Conservation (phyloP, 176 grass and related monocot species). For the sorghum (Sorghum bicolor) region DNA sequence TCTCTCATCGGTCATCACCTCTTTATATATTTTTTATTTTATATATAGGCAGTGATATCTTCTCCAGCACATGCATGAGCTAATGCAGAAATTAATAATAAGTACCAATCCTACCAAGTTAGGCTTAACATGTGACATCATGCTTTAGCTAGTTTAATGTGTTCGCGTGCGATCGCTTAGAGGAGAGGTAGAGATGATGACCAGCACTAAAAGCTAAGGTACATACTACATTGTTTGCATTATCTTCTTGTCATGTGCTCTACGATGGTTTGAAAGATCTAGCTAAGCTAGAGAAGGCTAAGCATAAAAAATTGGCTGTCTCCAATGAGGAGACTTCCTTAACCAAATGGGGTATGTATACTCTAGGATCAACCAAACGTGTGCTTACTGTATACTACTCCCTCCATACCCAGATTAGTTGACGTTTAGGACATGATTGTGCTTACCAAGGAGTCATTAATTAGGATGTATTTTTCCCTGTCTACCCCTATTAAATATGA, state of each 20-base stretch:
- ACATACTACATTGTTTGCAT: neutral
- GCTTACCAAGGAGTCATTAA: too few relatives aligned
- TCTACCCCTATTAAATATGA: too few relatives aligned
- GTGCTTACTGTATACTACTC: too few relatives aligned
- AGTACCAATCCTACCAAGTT: neutral
- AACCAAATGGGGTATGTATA: neutral
- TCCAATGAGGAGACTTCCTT: conserved; percentile 30
- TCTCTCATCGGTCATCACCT: neutral
- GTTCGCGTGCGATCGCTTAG: neutral
- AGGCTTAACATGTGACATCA: conserved; percentile 24
- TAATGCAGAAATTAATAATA: neutral
- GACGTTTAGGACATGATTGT: too few relatives aligned
- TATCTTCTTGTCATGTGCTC: neutral
- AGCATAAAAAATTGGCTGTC: conserved; percentile 24
- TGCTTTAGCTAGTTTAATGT: neutral
- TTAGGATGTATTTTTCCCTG: too few relatives aligned
- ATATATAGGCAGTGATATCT: neutral
- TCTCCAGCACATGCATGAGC: neutral
- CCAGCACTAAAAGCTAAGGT: neutral
- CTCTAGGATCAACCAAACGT: neutral
- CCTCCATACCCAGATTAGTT: too few relatives aligned
- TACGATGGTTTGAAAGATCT: neutral
- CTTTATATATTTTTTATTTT: neutral
- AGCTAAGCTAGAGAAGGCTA: neutral
- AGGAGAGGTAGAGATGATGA: neutral